phyloP scores from a whole-genome alignment of 805 yeast species.

The Monosporozyma aerobia region DNA sequence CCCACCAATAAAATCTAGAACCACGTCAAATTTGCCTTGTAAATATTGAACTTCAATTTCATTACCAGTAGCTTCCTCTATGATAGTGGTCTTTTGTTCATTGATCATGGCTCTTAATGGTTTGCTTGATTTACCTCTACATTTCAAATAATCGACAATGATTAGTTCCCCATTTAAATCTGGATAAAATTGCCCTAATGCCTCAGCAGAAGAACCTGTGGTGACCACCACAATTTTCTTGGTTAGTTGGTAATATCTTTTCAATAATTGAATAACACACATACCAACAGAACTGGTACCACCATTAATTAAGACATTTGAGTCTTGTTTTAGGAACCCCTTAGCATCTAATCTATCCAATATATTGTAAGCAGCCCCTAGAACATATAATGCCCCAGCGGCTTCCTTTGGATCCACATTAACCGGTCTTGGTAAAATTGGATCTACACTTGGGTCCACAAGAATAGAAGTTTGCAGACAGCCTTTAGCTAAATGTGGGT shows the following conservation, averaged over 20 bases:
- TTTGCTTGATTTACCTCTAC: conserved; percentile 27
- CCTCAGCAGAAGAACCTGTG: conserved; percentile 42
- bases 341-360: conserved; percentile 26
- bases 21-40: conserved; percentile 47
- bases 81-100: conserved; percentile 30
- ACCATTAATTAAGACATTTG: conserved; percentile 59
- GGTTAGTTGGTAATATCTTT: conserved; percentile 38
- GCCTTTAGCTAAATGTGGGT: conserved; percentile 44
- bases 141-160: conserved; percentile 25
- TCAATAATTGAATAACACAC: conserved; percentile 50
- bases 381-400: conserved; percentile 53
- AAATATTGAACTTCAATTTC: conserved; percentile 21
- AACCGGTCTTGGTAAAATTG: conserved; percentile 39
- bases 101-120: conserved; percentile 25
- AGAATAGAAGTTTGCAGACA: conserved; percentile 48
- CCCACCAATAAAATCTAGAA: conserved; percentile 70
- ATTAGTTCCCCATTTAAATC: conserved; percentile 33
- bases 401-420: conserved; percentile 44
- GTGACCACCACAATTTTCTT: conserved; percentile 48
- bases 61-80: conserved; percentile 20
- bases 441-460: conserved; percentile 44
- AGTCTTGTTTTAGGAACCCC: conserved; percentile 29
- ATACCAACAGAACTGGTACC: conserved; percentile 72
- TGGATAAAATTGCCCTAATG: conserved; percentile 34
- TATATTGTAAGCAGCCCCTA: conserved; percentile 51